Base-by-base conservation (phyloP, 371 early-diverging fungal genomes). In the Mucor circinelloides region DNA sequence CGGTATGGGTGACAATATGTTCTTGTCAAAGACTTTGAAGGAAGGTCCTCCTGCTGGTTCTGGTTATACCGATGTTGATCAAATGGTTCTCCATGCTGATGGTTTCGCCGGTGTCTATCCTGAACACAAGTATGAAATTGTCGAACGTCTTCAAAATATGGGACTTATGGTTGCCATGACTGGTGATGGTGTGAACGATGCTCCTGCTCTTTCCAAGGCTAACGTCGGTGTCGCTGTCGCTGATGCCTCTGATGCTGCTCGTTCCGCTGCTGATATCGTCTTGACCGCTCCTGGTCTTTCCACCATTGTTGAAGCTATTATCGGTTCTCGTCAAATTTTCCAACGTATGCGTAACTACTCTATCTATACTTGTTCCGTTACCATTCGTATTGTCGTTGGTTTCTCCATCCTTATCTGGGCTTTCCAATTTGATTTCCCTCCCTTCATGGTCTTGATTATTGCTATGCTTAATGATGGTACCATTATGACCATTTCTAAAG, bases 131-230 rank as follows among this genome's bases (percentile, higher is more conserved):
- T 88, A 92, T 65, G 92, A 93, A 76, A 93, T 97, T 78, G 94
- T 98, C 34, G 90, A 91, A 68, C 92, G 93, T 59, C 85, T 97
- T 66, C 95, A 97, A 80, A 84, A 86, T 62, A 81, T 86, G 69
- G 90, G 90, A 12, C 87, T 92, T 70, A 85, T 91, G 79, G 94
- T 92, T 57, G 92, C 90, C 60, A 95, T 95, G 94, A 94, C 95
- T 48, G 99, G 99, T 71, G 97, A 97, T 79, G 97, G 97, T 84
- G 95, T 95, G 61, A 97, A 97, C 81, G 99, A 97, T 81, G 94
- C 96, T 9, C 96, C 95, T 21, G 97, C 98, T 55, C 91, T 99
- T 68, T 87, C 88, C 73, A 90, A 90, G 85, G 92, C 92, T 66
- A 90, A 92, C 70, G 90, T 90, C 60, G 92, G 92, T 80, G 88